These are phyloP conservation scores for Pyricularia grisea DNA, from an alignment of 2,329 filamentous ascomycete genomes.

Conservation along the genomic window DNA sequence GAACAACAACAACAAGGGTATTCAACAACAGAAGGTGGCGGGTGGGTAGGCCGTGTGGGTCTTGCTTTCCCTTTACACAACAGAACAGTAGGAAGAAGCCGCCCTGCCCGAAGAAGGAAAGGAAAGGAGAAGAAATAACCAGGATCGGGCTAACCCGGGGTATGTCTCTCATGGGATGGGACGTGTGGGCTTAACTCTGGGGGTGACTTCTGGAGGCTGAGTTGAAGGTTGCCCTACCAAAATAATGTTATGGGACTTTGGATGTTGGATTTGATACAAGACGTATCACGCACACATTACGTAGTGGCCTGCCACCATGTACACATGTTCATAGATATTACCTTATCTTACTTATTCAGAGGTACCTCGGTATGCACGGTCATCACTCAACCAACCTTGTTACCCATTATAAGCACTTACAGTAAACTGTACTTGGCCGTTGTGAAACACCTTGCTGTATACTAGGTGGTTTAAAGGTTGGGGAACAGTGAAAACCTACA, in stretches of 20 bases:
- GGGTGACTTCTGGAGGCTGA: not conserved
- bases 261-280: not conserved
- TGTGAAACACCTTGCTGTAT: not conserved
- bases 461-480: not conserved
- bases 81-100: not conserved
- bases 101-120: not conserved
- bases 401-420: not conserved
- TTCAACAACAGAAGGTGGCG: not conserved
- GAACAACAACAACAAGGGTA: not conserved
- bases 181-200: not conserved
- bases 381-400: not conserved
- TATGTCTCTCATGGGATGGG: not conserved
- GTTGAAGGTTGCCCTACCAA: not conserved
- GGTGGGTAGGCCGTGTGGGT: not conserved
- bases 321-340: too few relatives aligned
- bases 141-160: not conserved
- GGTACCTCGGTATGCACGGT: too few relatives aligned
- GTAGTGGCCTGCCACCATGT: too few relatives aligned
- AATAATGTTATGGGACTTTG: not conserved
- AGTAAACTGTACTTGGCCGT: not conserved
- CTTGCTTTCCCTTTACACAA: conserved; percentile 2
- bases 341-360: too few relatives aligned
- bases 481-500: not conserved
- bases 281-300: too few relatives aligned
- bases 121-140: not conserved